These are phyloP conservation scores for Ilex aquifolium DNA, from an alignment of 257 asterid genomes.

Conservation along the genomic window DNA sequence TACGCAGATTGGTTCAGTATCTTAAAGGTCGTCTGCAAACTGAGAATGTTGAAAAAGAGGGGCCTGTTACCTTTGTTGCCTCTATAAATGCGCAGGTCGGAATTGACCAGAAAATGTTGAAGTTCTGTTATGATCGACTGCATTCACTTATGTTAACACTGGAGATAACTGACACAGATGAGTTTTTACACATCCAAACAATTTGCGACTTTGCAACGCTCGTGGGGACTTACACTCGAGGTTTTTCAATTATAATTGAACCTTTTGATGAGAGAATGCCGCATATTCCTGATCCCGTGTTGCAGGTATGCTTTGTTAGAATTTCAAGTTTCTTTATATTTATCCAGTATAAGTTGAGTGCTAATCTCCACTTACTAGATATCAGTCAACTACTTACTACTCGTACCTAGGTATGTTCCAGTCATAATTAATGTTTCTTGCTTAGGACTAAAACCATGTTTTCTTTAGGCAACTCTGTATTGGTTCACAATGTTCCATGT, in stretches of 20 bases:
- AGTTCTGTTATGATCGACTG: constrained; percentile 89
- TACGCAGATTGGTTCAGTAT: constrained; percentile 86
- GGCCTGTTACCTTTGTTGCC: constrained; percentile 91
- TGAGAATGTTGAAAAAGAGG: constrained; percentile 94
- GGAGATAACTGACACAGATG: constrained; percentile 95
- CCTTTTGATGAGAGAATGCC: constrained; percentile 98
- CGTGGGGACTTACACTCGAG: constrained; percentile 86
- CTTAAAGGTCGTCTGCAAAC: constrained; percentile 67
- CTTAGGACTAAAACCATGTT: too few species aligned
- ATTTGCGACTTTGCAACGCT: constrained; percentile 95
- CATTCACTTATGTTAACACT: constrained; percentile 90
- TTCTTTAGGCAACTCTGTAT: too few species aligned
- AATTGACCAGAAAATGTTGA: constrained; percentile 89
- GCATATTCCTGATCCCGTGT: constrained; percentile 94
- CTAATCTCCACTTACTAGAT: too few species aligned
- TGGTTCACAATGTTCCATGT: too few species aligned
- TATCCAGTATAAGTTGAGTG: background rate
- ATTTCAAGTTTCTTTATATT: background rate
- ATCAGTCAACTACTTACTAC: too few species aligned
- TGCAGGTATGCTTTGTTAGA: constrained; percentile 53
- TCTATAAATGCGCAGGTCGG: constrained; percentile 83
- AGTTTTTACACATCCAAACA: constrained; percentile 82
- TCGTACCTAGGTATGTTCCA: too few species aligned
- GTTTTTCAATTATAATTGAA: constrained; percentile 92
- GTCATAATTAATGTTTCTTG: too few species aligned